Percentiles rank a stretch among this genome's conserved stretches.
Evolutionary conservation across 805 yeast species (phyloP).

Genomic region (Saturnispora sekii): DNA sequence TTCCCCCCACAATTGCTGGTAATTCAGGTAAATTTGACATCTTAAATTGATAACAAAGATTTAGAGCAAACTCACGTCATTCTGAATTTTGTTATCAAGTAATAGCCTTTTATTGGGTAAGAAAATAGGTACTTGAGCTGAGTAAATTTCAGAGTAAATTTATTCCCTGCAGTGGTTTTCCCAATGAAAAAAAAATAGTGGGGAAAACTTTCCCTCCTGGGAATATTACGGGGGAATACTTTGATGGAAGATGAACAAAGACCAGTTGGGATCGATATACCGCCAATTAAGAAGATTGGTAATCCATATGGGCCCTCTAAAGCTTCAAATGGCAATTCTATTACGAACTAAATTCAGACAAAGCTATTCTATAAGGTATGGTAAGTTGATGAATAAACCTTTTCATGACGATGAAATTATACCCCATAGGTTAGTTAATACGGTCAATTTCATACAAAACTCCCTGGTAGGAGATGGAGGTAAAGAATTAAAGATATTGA

Average conservation of each 20-base stretch:
- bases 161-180: too few relatives aligned
- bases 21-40: not conserved
- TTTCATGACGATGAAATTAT: not conserved
- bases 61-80: too few relatives aligned
- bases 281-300: not conserved
- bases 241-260: too few relatives aligned
- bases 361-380: not conserved
- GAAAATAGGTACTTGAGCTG: too few relatives aligned
- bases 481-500: not conserved
- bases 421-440: not conserved
- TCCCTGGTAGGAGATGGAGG: not conserved
- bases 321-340: not conserved
- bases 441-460: constrained; percentile 2
- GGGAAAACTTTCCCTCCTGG: not conserved
- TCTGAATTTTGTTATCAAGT: too few relatives aligned
- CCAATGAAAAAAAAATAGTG: too few relatives aligned
- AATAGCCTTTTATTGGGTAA: too few relatives aligned
- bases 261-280: not conserved
- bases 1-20: not conserved
- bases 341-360: constrained; percentile 3
- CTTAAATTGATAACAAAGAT: too few relatives aligned
- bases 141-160: too few relatives aligned
- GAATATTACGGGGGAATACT: not conserved
- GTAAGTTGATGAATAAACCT: not conserved
- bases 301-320: not conserved